Percentiles rank a stretch among this genome's conserved stretches.
Conservation (phyloP, 1,284 basidiomycete species). For the Fomitiporia mediterranea region DNA sequence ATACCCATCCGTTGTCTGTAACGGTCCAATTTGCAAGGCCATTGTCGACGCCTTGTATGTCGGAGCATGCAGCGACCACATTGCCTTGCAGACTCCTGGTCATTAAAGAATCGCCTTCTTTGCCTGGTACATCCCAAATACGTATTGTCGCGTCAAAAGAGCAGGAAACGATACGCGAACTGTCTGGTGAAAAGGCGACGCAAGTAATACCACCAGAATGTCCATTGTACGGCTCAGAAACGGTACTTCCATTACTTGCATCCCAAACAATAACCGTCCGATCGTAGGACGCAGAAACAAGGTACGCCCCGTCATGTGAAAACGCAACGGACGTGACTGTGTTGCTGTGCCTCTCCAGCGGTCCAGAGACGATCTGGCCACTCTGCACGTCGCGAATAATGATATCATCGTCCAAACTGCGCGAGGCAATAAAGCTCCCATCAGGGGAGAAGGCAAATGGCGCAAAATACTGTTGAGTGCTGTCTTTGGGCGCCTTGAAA, state of each 20-base stretch:
- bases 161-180: conserved; percentile 53
- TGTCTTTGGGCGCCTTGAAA: not conserved
- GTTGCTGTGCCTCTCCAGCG: not conserved
- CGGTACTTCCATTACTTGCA: not conserved
- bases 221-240: not conserved
- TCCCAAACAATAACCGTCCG: not conserved
- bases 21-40: not conserved
- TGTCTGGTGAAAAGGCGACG: conserved; percentile 8
- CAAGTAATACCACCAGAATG: not conserved
- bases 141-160: conserved; percentile 99
- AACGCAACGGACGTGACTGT: not conserved
- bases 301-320: not conserved
- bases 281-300: not conserved
- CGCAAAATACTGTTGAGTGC: not conserved
- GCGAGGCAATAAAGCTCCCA: not conserved
- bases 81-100: too few species aligned
- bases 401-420: not conserved
- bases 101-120: not conserved
- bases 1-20: conserved; percentile 3
- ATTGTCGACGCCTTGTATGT: not conserved
- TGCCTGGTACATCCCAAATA: conserved; percentile 66
- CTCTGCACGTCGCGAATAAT: not conserved
- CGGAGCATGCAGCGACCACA: not conserved
- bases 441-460: not conserved
- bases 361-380: not conserved